Percentiles rank a stretch among this genome's conserved stretches.
Evolutionary conservation across 192 early-diverging fungal species (phyloP).

Genomic region (Haplosporangium gracile): DNA sequence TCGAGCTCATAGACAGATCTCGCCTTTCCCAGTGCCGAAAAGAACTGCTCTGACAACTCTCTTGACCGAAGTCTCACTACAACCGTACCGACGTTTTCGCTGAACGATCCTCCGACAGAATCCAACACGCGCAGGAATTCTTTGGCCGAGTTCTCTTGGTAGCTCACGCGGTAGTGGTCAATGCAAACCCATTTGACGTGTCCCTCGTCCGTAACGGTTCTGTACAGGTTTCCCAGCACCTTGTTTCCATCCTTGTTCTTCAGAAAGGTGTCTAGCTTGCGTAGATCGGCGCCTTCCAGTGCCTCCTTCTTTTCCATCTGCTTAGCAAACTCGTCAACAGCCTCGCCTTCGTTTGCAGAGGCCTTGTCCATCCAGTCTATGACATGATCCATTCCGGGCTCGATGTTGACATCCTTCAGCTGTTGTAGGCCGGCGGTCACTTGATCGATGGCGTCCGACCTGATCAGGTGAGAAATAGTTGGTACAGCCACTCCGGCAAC

Average conservation of each 20-base stretch:
- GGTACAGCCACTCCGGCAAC: constrained; percentile 18
- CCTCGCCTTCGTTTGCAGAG: constrained; percentile 15
- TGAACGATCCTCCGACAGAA: constrained; percentile 13
- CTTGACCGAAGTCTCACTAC: constrained; percentile 18
- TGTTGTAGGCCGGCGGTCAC: neutral
- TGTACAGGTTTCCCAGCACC: constrained; percentile 25
- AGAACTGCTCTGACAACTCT: constrained; percentile 7
- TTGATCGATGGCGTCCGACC: constrained; percentile 10
- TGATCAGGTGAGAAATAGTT: constrained; percentile 14
- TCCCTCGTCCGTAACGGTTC: constrained; percentile 21
- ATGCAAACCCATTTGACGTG: constrained; percentile 43
- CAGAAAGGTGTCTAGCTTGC: constrained; percentile 18
- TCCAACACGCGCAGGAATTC: constrained; percentile 12
- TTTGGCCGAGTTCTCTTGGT: constrained; percentile 8
- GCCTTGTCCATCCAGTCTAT: constrained; percentile 20
- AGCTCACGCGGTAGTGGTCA: constrained; percentile 20
- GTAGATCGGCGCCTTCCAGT: constrained; percentile 24
- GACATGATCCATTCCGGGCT: constrained; percentile 17
- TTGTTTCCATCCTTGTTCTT: constrained; percentile 14
- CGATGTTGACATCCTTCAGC: constrained; percentile 2
- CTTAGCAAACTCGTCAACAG: constrained; percentile 2
- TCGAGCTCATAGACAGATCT: constrained; percentile 28
- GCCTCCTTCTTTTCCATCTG: constrained; percentile 25
- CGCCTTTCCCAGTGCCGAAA: constrained; percentile 18
- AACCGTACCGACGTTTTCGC: neutral